Evolutionary conservation across 352 stramenopile genomes (phyloP).

Genomic region (Plasmopara muralis): DNA sequence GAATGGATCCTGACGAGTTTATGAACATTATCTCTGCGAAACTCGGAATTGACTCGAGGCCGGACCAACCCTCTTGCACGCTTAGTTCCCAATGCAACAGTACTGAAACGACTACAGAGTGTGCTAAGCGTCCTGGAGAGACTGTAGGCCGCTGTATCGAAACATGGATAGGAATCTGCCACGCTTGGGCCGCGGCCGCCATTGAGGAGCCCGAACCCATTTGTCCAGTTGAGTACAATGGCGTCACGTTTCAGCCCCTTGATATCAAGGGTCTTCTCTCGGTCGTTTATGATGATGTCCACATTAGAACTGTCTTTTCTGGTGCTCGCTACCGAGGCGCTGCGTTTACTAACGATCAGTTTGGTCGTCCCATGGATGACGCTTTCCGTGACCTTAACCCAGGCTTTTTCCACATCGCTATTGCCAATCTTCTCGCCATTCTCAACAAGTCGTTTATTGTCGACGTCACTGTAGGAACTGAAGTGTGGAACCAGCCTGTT

Average conservation of each 20-base stretch:
- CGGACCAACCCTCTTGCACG: background rate
- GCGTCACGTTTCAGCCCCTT: constrained; percentile 31
- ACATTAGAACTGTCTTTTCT: constrained; percentile 23
- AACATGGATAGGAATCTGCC: constrained; percentile 35
- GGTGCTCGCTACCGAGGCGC: constrained; percentile 26
- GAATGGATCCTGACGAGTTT: constrained; percentile 26
- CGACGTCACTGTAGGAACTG: constrained; percentile 21
- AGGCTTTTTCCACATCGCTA: constrained; percentile 34
- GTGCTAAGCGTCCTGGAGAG: constrained; percentile 19
- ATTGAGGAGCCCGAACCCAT: constrained; percentile 28
- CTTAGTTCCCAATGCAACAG: constrained; percentile 17
- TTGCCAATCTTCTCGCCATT: constrained; percentile 32
- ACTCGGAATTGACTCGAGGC: constrained; percentile 29
- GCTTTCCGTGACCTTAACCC: constrained; percentile 36
- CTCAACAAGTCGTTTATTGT: constrained; percentile 33
- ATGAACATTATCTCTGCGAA: constrained; percentile 30
- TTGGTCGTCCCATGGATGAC: constrained; percentile 23
- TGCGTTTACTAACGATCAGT: constrained; percentile 24
- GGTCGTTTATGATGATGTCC: constrained; percentile 24
- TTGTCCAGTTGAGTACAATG: constrained; percentile 28
- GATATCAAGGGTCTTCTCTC: constrained; percentile 37
- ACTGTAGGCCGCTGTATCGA: constrained; percentile 33
- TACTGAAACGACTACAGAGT: constrained; percentile 15
- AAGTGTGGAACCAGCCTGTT: constrained; percentile 62
- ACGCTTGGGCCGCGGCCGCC: constrained; percentile 29